Conservation (phyloP, 2,329 filamentous ascomycete species). For the Sporothrix protearum region DNA sequence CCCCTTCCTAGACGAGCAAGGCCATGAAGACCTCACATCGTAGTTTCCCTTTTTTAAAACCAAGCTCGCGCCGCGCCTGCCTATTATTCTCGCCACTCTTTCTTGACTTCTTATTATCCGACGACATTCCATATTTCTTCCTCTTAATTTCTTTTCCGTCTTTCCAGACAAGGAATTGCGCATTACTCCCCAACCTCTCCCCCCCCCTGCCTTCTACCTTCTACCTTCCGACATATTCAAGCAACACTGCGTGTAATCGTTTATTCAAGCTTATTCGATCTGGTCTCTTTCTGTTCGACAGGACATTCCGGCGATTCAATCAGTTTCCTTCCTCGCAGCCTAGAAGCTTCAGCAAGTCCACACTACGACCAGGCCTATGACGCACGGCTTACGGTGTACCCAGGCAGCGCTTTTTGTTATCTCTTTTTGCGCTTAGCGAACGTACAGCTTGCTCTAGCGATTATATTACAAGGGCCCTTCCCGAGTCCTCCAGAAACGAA, state of each 20-base stretch:
- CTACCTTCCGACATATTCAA: background rate
- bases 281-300: background rate
- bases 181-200: background rate
- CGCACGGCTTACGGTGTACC: conserved; percentile 10
- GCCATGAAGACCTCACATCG: background rate
- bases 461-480: conserved; percentile 2
- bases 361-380: conserved; percentile 8
- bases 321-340: background rate
- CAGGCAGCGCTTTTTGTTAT: background rate
- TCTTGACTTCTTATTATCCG: background rate
- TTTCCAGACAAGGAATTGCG: background rate
- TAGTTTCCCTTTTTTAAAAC: conserved; percentile 15
- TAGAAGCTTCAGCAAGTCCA: background rate
- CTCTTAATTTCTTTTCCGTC: background rate
- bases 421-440: conserved; percentile 6
- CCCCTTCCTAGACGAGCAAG: background rate
- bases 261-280: background rate
- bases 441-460: background rate
- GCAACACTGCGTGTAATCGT: background rate
- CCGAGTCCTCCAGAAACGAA: background rate
- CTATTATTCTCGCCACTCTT: background rate
- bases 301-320: background rate
- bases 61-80: conserved; percentile 1
- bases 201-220: background rate
- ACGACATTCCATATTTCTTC: background rate